Evolutionary conservation across 768 basidiomycete species (phyloP).

Genomic region (Termitomyces sp.): DNA sequence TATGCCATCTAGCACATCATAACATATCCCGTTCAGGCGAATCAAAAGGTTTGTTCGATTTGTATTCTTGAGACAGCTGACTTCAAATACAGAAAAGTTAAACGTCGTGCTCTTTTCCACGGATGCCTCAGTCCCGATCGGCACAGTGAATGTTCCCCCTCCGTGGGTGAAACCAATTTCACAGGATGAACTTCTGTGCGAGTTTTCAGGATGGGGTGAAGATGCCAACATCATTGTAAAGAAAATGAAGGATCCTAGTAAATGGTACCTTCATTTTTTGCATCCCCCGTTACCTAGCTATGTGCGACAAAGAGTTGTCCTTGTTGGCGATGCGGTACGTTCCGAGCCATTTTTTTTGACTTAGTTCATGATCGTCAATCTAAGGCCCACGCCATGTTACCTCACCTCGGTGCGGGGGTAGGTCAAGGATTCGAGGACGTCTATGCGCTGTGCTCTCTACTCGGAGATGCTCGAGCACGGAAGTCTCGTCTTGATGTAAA

Average conservation of each 20-base stretch:
- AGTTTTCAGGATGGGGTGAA: slow-evolving; percentile 40
- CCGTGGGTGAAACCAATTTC: slow-evolving; percentile 40
- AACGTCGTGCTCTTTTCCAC: slow-evolving; percentile 43
- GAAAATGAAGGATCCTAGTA: slow-evolving; percentile 38
- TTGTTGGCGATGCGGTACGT: slow-evolving; percentile 50
- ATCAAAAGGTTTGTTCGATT: slow-evolving; percentile 28
- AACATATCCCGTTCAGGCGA: slow-evolving; percentile 41
- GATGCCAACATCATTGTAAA: slow-evolving; percentile 36
- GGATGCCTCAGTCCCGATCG: slow-evolving; percentile 21
- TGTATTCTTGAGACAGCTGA: neutral
- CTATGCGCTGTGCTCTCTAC: too few species aligned
- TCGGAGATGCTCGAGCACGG: slow-evolving; percentile 38
- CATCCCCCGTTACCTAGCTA: slow-evolving; percentile 40
- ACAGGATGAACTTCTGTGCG: slow-evolving; percentile 36
- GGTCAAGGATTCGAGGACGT: slow-evolving; percentile 61
- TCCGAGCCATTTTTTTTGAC: neutral
- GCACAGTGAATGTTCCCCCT: slow-evolving; percentile 21
- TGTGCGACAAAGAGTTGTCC: slow-evolving; percentile 38
- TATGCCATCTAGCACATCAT: slow-evolving; percentile 42
- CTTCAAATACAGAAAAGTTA: slow-evolving; percentile 20
- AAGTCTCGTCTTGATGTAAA: slow-evolving; percentile 35
- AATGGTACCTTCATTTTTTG: slow-evolving; percentile 49
- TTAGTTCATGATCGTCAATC: neutral
- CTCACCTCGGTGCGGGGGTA: slow-evolving; percentile 54
- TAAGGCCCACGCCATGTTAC: slow-evolving; percentile 58